A percentile compares a stretch with the other conserved stretches of the same genome.
These are phyloP conservation scores for Russula foetens DNA, from an alignment of 768 basidiomycete genomes.

Conservation along the genomic window DNA sequence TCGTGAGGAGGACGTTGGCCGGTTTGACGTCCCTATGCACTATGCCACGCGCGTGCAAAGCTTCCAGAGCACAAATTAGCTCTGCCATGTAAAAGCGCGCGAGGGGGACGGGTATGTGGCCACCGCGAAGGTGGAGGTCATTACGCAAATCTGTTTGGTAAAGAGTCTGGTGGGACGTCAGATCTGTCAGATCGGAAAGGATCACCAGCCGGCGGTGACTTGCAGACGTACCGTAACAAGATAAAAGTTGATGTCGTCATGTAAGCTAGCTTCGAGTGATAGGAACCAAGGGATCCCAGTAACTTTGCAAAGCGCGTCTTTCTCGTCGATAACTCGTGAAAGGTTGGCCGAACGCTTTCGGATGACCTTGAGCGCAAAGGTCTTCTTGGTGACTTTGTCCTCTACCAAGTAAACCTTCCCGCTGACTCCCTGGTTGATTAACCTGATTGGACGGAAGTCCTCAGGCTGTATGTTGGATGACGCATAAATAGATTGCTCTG, in stretches of 20 bases:
- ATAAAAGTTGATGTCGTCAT: constrained; percentile 20
- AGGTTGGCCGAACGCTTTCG: constrained; percentile 11
- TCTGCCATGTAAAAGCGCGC: constrained; percentile 19
- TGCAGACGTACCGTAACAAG: constrained; percentile 14
- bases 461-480: background rate
- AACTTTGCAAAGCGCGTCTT: constrained; percentile 10
- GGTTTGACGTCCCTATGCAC: constrained; percentile 46
- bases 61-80: constrained; percentile 21
- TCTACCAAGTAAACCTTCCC: constrained; percentile 17
- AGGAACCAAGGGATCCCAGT: constrained; percentile 12
- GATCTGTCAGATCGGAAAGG: background rate
- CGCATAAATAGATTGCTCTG: background rate
- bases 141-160: constrained; percentile 13
- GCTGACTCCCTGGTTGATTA: constrained; percentile 16
- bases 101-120: constrained; percentile 6
- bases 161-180: constrained; percentile 4
- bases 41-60: constrained; percentile 33
- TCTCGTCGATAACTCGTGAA: constrained; percentile 6
- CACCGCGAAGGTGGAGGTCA: constrained; percentile 14
- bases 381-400: constrained; percentile 8
- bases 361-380: constrained; percentile 15
- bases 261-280: constrained; percentile 17
- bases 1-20: constrained; percentile 24
- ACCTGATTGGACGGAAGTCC: constrained; percentile 11
- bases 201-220: background rate